Percentiles rank a stretch among this genome's conserved stretches.
Evolutionary conservation across 2,329 filamentous ascomycete genomes (phyloP).

Genomic region (Elsinoe arachidis): DNA sequence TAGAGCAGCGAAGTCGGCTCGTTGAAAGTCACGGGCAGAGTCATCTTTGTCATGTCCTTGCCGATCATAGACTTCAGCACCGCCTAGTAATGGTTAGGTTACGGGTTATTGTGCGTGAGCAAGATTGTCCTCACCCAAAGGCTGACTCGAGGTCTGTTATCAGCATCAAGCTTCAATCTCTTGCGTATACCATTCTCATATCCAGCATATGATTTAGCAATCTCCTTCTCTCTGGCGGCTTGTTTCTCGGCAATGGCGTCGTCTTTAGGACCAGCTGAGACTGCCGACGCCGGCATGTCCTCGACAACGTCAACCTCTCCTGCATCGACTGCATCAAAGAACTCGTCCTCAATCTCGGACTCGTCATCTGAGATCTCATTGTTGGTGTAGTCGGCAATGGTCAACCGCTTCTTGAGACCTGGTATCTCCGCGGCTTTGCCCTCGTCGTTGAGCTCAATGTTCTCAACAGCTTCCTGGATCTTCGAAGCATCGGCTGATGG

Average conservation of each 20-base stretch:
- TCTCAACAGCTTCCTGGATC: constrained; percentile 16
- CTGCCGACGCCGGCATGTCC: constrained; percentile 47
- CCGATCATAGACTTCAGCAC: constrained; percentile 99
- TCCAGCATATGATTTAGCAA: constrained; percentile 71
- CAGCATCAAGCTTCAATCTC: constrained; percentile 77
- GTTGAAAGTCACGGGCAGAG: constrained; percentile 94
- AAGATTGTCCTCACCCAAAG: constrained; percentile 66
- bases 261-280: constrained; percentile 18
- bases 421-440: constrained; percentile 13
- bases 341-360: constrained; percentile 78
- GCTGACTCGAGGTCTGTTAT: constrained; percentile 86
- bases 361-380: constrained; percentile 64
- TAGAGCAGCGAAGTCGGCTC: constrained; percentile 93
- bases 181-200: constrained; percentile 83
- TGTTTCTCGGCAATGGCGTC: constrained; percentile 18
- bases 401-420: constrained; percentile 49
- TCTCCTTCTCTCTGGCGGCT: constrained; percentile 46
- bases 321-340: constrained; percentile 93
- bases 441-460: constrained; percentile 14
- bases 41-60: constrained; percentile 99
- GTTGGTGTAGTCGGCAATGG: constrained; percentile 61
- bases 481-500: constrained; percentile 1
- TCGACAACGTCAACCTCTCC: constrained; percentile 77
- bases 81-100: constrained; percentile 47
- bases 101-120: not conserved